phyloP scores from a whole-genome alignment of 1,139 yeast species.

The Debaryomyces nepalensis region DNA sequence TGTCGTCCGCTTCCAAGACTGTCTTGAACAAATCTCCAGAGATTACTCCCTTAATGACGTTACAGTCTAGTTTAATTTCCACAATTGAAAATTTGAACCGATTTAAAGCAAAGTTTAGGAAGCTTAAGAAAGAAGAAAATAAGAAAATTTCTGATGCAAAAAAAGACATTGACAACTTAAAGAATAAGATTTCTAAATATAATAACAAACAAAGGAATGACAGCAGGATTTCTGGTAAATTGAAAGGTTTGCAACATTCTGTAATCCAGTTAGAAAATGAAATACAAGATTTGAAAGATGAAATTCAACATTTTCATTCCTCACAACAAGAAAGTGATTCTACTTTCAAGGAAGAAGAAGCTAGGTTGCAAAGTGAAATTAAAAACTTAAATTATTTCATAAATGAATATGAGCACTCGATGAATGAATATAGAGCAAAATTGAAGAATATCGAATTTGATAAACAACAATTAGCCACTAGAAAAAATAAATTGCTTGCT shows the following conservation, averaged over 20 bases:
- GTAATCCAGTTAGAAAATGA: conserved; percentile 48
- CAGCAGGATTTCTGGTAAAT: conserved; percentile 40
- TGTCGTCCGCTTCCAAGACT: conserved; percentile 35
- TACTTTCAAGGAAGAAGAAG: conserved; percentile 28
- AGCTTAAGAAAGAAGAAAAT: conserved; percentile 64
- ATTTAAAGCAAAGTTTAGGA: conserved; percentile 57
- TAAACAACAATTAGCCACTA: conserved; percentile 24
- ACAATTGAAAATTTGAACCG: conserved; percentile 59
- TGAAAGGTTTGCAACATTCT: conserved; percentile 48
- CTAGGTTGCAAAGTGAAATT: conserved; percentile 27
- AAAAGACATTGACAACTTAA: conserved; percentile 61
- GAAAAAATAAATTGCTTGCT: conserved; percentile 31
- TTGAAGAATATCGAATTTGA: conserved; percentile 33
- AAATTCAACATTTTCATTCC: conserved; percentile 24
- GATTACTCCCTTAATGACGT: conserved; percentile 58
- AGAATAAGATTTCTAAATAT: conserved; percentile 50
- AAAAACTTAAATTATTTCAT: conserved; percentile 29
- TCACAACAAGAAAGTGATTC: conserved; percentile 24
- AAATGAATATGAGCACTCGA: conserved; percentile 30
- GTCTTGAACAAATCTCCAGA: conserved; percentile 43
- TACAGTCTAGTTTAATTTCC: conserved; percentile 65
- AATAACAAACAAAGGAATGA: conserved; percentile 29
- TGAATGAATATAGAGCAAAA: conserved; percentile 27
- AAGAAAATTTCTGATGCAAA: conserved; percentile 56
- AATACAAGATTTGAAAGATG: conserved; percentile 30